Evolutionary conservation across 140 eudicot species (phyloP), one percentile per base, ranked within the genome.

Genomic region (Stevia rebaudiana): DNA sequence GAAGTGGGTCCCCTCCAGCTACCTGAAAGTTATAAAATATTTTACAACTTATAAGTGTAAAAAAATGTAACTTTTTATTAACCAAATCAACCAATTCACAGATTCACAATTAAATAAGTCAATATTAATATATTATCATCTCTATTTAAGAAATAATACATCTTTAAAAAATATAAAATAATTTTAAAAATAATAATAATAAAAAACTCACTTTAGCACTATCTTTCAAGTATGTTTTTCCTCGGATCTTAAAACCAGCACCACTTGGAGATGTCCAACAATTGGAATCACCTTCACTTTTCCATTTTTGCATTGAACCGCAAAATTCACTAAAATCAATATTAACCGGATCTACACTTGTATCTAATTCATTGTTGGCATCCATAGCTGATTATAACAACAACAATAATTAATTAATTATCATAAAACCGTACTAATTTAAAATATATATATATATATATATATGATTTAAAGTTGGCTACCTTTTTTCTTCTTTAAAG

Each of bases 251-350:
- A 76, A 94, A 94, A 69, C 95, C 99, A 16, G 83, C 51, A 62
- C 97, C 95, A 73, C 81, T 70, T 19, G 99, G 99, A 73, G 87
- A 79, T 55, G 88, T 64, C 99, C 99, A 94, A 80, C 99, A 94
- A 67, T 94, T 79, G 33, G 69, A 55, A 60, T 94, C 99, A 55
- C 69, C 37, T 28, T 83, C 99, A 68, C 76, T 70, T 67, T 78
- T 85, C 63, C 88, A 94, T 73, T 74, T 82, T 51, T 76, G 86
- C 94, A 94, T 75, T 50, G 95, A 79, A 61, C 94, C 95, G 62
- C 69, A 56, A 70, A 81, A 83, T 22, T 71, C 74, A 65, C 72
- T 68, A 25, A 80, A 78, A 72, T 88, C 90, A 57, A 94, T 74
- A 65, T 12, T 59, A 58, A 85, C 50, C 1, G 95, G 80, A 24